Evolutionary conservation across 495 filamentous ascomycete genomes (phyloP).

Genomic region (Astrothelium macrocarpum): DNA sequence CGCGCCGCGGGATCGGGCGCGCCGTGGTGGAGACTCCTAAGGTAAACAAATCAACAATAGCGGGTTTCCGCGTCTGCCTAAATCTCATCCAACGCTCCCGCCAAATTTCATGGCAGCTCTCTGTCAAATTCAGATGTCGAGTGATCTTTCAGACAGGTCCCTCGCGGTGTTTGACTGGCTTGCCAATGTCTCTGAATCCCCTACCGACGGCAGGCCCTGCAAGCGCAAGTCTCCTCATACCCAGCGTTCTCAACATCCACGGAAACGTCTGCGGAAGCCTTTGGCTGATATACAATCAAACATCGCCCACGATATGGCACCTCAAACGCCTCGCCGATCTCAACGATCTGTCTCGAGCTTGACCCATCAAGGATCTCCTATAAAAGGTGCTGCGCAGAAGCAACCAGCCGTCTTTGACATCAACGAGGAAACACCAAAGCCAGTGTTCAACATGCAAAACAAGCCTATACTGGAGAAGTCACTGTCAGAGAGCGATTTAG

Average conservation of each 20-base stretch:
- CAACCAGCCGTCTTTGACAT: not conserved
- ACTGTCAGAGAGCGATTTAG: not conserved
- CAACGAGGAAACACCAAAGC: not conserved
- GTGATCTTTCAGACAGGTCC: not conserved
- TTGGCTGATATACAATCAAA: not conserved
- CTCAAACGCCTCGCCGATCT: not conserved
- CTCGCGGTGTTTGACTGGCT: not conserved
- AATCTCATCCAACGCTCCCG: not conserved
- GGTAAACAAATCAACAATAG: not conserved
- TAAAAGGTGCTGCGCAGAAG: not conserved
- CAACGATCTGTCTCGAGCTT: not conserved
- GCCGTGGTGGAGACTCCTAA: no score
- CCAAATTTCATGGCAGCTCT: not conserved
- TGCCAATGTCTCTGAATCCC: not conserved
- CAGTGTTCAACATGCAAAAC: not conserved
- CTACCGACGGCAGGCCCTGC: not conserved
- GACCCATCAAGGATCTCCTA: not conserved
- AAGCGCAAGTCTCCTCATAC: not conserved
- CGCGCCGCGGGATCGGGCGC: no score
- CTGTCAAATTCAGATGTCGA: not conserved
- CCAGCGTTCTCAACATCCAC: not conserved
- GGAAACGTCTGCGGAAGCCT: not conserved
- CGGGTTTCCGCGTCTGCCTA: not conserved
- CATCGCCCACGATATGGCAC: not conserved
- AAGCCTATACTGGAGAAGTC: not conserved